phyloP scores from a whole-genome alignment of 2,329 filamentous ascomycete species.

The Metarhizium humberi region DNA sequence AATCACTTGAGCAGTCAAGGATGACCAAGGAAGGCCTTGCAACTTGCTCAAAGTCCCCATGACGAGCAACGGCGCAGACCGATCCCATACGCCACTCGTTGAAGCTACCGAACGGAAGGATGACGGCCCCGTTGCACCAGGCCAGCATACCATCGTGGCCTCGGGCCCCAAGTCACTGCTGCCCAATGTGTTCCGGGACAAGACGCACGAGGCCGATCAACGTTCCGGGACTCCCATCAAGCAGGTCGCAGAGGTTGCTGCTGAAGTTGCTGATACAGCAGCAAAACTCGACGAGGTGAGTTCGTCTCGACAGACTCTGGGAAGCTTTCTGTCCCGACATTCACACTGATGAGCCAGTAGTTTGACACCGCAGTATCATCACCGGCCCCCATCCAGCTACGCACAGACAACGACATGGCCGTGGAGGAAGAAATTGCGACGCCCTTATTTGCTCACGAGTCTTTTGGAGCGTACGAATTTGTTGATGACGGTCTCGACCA shows the following conservation, averaged over 20 bases:
- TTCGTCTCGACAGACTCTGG: background rate
- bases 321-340: conserved; percentile 7
- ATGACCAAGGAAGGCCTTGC: conserved; percentile 7
- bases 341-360: conserved; percentile 10
- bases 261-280: conserved; percentile 34
- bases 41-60: conserved; percentile 11
- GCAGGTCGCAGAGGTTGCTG: conserved; percentile 31
- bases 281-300: conserved; percentile 24
- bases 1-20: conserved; percentile 1
- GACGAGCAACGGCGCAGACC: conserved; percentile 7
- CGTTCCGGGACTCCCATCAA: conserved; percentile 29
- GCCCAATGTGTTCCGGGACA: conserved; percentile 15
- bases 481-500: conserved; percentile 22
- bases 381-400: background rate
- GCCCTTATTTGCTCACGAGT: conserved; percentile 39
- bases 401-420: background rate
- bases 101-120: conserved; percentile 7
- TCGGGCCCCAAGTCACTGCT: conserved; percentile 4
- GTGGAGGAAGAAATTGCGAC: conserved; percentile 11
- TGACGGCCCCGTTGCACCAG: background rate
- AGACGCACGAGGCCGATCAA: background rate
- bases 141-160: background rate
- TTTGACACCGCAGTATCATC: conserved; percentile 6
- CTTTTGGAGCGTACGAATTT: conserved; percentile 30
- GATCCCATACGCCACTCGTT: conserved; percentile 2